A percentile compares a stretch with the other conserved stretches of the same genome.
Conservation (phyloP, 345 rosid species). For the Eucalyptus tenuipes region DNA sequence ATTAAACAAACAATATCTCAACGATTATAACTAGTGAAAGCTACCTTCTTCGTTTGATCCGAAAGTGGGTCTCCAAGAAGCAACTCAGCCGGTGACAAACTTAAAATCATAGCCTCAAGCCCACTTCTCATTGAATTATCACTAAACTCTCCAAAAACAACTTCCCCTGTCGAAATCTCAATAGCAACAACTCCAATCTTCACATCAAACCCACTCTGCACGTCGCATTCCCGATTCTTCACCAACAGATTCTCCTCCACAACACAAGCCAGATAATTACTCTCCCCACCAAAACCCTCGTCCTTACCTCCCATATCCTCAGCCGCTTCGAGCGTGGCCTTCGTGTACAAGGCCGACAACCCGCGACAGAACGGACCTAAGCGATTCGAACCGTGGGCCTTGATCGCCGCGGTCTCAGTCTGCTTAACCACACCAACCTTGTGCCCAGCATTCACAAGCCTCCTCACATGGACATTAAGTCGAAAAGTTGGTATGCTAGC, state of each 20-base stretch:
- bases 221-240: slow-evolving; percentile 4
- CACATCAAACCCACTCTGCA: slow-evolving; percentile 29
- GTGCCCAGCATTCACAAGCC: slow-evolving; percentile 76
- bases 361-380: slow-evolving; percentile 73
- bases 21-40: background rate
- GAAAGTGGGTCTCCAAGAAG: slow-evolving; percentile 66
- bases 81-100: slow-evolving; percentile 85
- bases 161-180: slow-evolving; percentile 89
- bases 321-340: slow-evolving; percentile 88
- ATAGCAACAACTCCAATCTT: slow-evolving; percentile 74
- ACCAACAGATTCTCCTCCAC: slow-evolving; percentile 37
- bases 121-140: slow-evolving; percentile 72
- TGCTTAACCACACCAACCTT: slow-evolving; percentile 95
- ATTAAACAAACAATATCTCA: background rate
- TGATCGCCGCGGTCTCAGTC: slow-evolving; percentile 92
- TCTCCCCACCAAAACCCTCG: slow-evolving; percentile 56
- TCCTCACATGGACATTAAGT: slow-evolving; percentile 63
- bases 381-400: slow-evolving; percentile 58
- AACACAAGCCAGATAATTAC: slow-evolving; percentile 70
- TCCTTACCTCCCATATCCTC: slow-evolving; percentile 61
- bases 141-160: slow-evolving; percentile 66
- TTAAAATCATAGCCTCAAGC: slow-evolving; percentile 67
- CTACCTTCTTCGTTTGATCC: slow-evolving; percentile 75
- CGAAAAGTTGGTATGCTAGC: slow-evolving; percentile 95
- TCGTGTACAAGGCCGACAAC: slow-evolving; percentile 72